Percentiles rank a stretch among this genome's conserved stretches.
Evolutionary conservation across 1,284 basidiomycete genomes (phyloP).

Genomic region (Prillingera fragicola): DNA sequence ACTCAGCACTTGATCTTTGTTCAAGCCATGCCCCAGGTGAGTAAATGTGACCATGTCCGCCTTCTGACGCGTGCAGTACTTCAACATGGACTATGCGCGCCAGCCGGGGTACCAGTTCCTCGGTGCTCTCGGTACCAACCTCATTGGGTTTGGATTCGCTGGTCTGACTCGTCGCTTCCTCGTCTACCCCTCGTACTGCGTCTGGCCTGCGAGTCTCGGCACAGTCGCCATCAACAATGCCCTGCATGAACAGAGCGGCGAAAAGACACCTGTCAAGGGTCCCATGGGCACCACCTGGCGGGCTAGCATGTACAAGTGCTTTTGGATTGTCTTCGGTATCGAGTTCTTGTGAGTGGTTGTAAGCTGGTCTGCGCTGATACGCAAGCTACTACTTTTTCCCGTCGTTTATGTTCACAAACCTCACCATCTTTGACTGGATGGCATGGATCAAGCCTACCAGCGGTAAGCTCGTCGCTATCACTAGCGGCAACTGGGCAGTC

Average conservation of each 20-base stretch:
- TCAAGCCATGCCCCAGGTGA: too few relatives aligned
- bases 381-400: conserved; percentile 50
- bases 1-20: too few relatives aligned
- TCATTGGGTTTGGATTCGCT: conserved; percentile 53
- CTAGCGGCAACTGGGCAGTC: conserved; percentile 18
- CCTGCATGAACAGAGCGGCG: conserved; percentile 45
- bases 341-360: conserved; percentile 44
- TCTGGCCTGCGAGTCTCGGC: conserved; percentile 51
- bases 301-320: conserved; percentile 41
- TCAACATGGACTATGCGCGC: too few relatives aligned
- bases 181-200: conserved; percentile 50
- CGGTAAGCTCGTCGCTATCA: conserved; percentile 22
- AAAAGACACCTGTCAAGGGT: conserved; percentile 42
- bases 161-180: conserved; percentile 52
- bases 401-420: conserved; percentile 46
- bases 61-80: too few relatives aligned
- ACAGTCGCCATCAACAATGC: conserved; percentile 51
- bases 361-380: too few relatives aligned
- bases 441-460: conserved; percentile 55
- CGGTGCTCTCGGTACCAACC: conserved; percentile 48
- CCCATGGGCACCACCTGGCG: conserved; percentile 39
- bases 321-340: conserved; percentile 34
- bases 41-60: too few relatives aligned
- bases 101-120: conserved; percentile 47
- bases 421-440: conserved; percentile 58